phyloP scores from a whole-genome alignment of 495 filamentous ascomycete species.

The Hypomontagnella submonticulosa region DNA sequence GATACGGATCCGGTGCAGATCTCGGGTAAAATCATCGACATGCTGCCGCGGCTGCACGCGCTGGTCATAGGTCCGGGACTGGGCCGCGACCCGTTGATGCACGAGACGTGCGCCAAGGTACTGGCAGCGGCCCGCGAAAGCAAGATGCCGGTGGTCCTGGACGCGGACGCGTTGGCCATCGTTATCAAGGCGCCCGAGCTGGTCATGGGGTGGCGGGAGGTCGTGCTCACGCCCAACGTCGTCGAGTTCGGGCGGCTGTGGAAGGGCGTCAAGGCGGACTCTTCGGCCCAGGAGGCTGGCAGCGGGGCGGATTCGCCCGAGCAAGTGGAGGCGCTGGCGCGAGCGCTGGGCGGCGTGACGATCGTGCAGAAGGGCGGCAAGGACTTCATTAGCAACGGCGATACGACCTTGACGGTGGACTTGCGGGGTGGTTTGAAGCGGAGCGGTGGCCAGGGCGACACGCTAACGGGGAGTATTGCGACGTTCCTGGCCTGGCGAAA shows the following conservation, averaged over 20 bases:
- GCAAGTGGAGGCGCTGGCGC: slow-evolving; percentile 76
- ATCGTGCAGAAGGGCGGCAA: slow-evolving; percentile 89
- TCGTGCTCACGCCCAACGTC: slow-evolving; percentile 93
- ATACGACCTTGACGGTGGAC: slow-evolving; percentile 76
- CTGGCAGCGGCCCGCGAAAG: slow-evolving; percentile 80
- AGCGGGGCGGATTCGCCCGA: slow-evolving; percentile 60
- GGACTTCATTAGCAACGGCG: slow-evolving; percentile 88
- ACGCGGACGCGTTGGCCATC: slow-evolving; percentile 88
- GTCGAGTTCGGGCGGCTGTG: slow-evolving; percentile 90
- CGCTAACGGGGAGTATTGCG: slow-evolving; percentile 87
- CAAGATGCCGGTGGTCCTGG: slow-evolving; percentile 84
- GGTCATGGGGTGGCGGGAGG: slow-evolving; percentile 81
- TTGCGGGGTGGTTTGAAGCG: slow-evolving; percentile 84
- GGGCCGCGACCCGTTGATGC: slow-evolving; percentile 89
- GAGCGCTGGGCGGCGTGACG: slow-evolving; percentile 85
- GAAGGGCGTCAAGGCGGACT: slow-evolving; percentile 67
- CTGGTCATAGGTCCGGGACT: slow-evolving; percentile 94
- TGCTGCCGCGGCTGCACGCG: slow-evolving; percentile 89
- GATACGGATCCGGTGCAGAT: slow-evolving; percentile 66
- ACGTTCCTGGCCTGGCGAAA: slow-evolving; percentile 89
- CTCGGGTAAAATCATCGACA: slow-evolving; percentile 75
- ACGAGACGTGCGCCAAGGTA: slow-evolving; percentile 82
- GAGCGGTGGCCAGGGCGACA: slow-evolving; percentile 95
- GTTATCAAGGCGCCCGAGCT: slow-evolving; percentile 80
- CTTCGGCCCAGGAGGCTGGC: slow-evolving; percentile 53